Evolutionary conservation across 257 asterid species (phyloP).

Genomic region (Eustoma russellianum): DNA sequence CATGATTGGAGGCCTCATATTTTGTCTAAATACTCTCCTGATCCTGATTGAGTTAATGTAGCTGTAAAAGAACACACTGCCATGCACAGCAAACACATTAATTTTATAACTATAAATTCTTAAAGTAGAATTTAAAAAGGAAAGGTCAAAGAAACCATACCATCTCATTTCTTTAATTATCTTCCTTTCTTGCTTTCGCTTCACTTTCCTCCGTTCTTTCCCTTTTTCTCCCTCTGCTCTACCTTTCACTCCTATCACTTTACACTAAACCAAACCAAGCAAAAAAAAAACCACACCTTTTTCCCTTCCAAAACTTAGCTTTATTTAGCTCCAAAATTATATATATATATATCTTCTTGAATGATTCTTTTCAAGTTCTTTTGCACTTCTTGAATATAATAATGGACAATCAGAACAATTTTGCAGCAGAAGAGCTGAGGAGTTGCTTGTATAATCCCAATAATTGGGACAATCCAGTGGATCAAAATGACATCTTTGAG

Average conservation of each 20-base stretch:
- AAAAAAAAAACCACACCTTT: conserved; percentile 1
- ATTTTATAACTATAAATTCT: too few species aligned
- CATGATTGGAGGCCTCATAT: too few species aligned
- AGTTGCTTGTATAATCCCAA: conserved; percentile 30
- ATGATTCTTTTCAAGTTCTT: background rate
- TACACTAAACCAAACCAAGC: conserved; percentile 4
- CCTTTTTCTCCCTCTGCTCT: background rate
- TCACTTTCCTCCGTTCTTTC: conserved; percentile 1
- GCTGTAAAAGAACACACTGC: too few species aligned
- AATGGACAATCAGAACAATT: conserved; percentile 34
- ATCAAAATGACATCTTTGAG: conserved; percentile 57
- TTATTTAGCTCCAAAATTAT: too few species aligned
- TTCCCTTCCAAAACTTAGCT: conserved; percentile 7
- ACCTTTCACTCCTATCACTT: background rate
- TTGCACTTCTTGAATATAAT: background rate
- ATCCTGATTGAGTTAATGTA: too few species aligned
- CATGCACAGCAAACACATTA: too few species aligned
- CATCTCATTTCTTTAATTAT: too few species aligned
- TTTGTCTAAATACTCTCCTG: too few species aligned
- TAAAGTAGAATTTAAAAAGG: too few species aligned
- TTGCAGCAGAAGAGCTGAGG: conserved; percentile 20
- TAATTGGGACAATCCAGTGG: conserved; percentile 49
- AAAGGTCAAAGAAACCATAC: too few species aligned
- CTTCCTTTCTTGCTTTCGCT: conserved; percentile 3
- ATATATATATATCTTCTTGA: too few species aligned